These are phyloP conservation scores for Tylopilus sp. DNA, from an alignment of 768 basidiomycete genomes.

Conservation along the genomic window DNA sequence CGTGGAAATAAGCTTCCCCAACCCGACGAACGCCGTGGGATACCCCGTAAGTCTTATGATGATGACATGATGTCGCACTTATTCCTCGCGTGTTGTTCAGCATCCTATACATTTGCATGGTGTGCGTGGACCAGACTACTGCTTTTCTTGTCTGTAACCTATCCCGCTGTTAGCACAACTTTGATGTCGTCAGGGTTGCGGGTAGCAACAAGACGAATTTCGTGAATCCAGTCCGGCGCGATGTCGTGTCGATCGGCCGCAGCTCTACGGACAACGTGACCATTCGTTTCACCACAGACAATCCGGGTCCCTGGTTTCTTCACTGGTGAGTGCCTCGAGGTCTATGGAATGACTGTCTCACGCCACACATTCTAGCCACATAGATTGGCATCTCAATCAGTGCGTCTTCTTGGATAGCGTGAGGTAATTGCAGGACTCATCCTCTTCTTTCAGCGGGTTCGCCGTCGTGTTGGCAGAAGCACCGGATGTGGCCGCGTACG, in stretches of 20 bases:
- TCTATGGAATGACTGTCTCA: not conserved
- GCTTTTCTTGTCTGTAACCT: no score
- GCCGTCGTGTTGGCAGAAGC: constrained; percentile 27
- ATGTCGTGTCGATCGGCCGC: constrained; percentile 25
- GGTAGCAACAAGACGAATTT: constrained; percentile 30
- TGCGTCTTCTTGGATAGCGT: not conserved
- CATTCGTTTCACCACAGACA: constrained; percentile 34
- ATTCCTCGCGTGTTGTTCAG: constrained; percentile 4
- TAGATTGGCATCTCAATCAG: not conserved
- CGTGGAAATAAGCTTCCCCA: constrained; percentile 47
- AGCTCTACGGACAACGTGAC: constrained; percentile 42
- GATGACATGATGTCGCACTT: not conserved
- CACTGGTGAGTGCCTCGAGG: not conserved
- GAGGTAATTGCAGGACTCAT: not conserved
- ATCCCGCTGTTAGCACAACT: constrained; percentile 28
- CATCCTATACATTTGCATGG: constrained; percentile 41
- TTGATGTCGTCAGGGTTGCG: constrained; percentile 32
- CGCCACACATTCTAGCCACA: not conserved
- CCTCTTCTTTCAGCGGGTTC: not conserved
- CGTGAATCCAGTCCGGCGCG: constrained; percentile 34
- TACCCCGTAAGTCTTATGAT: constrained; percentile 26
- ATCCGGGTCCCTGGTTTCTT: not conserved
- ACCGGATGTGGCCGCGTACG: not conserved
- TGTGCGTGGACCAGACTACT: constrained; percentile 21
- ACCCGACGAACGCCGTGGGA: constrained; percentile 19